Percentiles rank a stretch among this genome's conserved stretches.
phyloP scores from a whole-genome alignment of 768 basidiomycete species.

The Hydnum rufescens region DNA sequence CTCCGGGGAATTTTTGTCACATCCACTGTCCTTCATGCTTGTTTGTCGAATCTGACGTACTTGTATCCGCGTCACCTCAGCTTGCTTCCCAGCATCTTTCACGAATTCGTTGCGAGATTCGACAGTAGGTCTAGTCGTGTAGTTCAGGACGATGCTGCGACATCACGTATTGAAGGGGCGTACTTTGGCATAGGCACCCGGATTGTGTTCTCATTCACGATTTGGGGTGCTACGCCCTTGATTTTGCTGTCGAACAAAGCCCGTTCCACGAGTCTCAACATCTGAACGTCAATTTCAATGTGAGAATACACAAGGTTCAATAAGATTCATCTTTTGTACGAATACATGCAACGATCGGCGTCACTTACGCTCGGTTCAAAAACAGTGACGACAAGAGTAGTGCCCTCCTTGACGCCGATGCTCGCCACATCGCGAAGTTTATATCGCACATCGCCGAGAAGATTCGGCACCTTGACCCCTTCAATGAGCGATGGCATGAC shows the following conservation, averaged over 20 bases:
- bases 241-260: conserved; percentile 59
- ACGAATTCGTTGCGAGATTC: conserved; percentile 43
- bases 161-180: conserved; percentile 8
- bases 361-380: conserved; percentile 56
- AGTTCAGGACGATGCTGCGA: neutral
- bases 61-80: conserved; percentile 58
- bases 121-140: conserved; percentile 41
- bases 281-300: no score
- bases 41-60: conserved; percentile 50
- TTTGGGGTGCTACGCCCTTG: conserved; percentile 52
- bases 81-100: conserved; percentile 35
- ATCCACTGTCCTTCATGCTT: conserved; percentile 33
- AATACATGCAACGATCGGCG: neutral
- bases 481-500: conserved; percentile 53
- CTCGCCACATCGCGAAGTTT: conserved; percentile 57
- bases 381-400: conserved; percentile 48
- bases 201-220: conserved; percentile 47
- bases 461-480: conserved; percentile 34
- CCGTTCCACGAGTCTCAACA: conserved; percentile 51
- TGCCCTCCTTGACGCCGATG: conserved; percentile 61
- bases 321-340: neutral
- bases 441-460: conserved; percentile 14
- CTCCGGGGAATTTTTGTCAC: conserved; percentile 46
- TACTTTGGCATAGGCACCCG: conserved; percentile 69
- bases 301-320: no score